Base-by-base conservation (phyloP, 441 rosid species). In the Gossypium gossypioides region DNA sequence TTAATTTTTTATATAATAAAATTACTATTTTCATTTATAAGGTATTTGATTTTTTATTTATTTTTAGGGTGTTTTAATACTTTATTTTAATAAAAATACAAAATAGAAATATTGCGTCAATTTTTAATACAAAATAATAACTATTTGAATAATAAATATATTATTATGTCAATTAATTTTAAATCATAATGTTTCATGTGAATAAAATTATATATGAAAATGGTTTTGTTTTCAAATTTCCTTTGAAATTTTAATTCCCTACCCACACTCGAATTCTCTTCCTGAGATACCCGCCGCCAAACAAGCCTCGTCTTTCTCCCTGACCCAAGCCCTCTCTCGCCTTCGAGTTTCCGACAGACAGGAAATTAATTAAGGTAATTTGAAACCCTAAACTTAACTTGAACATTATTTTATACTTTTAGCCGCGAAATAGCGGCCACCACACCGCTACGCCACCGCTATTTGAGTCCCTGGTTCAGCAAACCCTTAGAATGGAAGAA, bases 401-500 rank as follows among this genome's bases (percentile, higher is more conserved):
- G 58, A 52, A 6, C 3, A 16, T 16, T 6, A 6, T 16, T 52
- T 6, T 16, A 1, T 51, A 6, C 22, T 0, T 3, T 54, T 54
- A 19, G 21, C 8, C 58, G 25, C 9, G 27, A 52, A 6, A 54
- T 54, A 18, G 37, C 7, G 37, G 37, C 2, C 37, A 5, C 32
- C 37, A 32, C 37, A 32, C 7, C 7, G 1, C 37, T 5, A 32
- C 37, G 37, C 7, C 7, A 32, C 37, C 37, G 0, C 24, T 54
- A 4, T 54, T 54, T 7, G 27, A 55, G 22, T 7, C 59, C 27
- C 59, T 55, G 59, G 22, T 51, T 16, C 25, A 19, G n/a, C 3
- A 8, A 44, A 59, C 54, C 18, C 40, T 58, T 71, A 46, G 3
- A 69, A 81, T 76, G 77, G 87, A 84, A 71, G 86, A 84, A 73